Percentiles rank a stretch among this genome's conserved stretches.
phyloP scores from a whole-genome alignment of 1,284 basidiomycete genomes.

The Abortiporus biennis region DNA sequence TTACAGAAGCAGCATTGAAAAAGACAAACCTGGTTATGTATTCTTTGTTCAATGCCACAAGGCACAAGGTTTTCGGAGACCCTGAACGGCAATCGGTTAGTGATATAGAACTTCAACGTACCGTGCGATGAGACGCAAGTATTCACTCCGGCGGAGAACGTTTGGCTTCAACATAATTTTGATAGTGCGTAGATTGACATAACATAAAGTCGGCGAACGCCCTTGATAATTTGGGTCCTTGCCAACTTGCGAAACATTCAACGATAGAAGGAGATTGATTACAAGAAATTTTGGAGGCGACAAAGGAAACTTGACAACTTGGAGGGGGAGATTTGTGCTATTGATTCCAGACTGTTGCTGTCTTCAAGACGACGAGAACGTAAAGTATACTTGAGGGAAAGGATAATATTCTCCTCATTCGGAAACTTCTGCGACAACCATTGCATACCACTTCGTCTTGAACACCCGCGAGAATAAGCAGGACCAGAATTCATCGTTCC shows the following conservation, averaged over 20 bases:
- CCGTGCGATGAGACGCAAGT: no score
- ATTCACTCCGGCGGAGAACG: no score
- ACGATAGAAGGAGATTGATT: constrained; percentile 12
- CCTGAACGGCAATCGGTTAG: no score
- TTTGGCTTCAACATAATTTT: no score
- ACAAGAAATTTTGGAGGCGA: constrained; percentile 14
- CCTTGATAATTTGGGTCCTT: constrained; percentile 11
- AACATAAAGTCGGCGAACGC: constrained; percentile 25
- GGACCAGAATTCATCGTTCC: not conserved
- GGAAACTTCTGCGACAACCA: constrained; percentile 16
- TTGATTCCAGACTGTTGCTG: constrained; percentile 13
- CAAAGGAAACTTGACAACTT: constrained; percentile 36
- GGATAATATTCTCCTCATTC: constrained; percentile 16
- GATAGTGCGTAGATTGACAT: no score
- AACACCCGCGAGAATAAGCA: constrained; percentile 9
- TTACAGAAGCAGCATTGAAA: no score
- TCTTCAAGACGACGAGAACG: constrained; percentile 9
- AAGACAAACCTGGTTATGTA: no score
- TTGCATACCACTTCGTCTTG: constrained; percentile 20
- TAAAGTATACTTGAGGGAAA: constrained; percentile 7
- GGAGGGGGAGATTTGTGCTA: constrained; percentile 25
- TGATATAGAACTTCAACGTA: no score
- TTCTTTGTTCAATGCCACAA: no score
- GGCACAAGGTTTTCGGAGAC: no score
- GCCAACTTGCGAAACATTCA: constrained; percentile 15